Base-by-base conservation (phyloP, 1,284 basidiomycete genomes). In the Trametes polyzona region DNA sequence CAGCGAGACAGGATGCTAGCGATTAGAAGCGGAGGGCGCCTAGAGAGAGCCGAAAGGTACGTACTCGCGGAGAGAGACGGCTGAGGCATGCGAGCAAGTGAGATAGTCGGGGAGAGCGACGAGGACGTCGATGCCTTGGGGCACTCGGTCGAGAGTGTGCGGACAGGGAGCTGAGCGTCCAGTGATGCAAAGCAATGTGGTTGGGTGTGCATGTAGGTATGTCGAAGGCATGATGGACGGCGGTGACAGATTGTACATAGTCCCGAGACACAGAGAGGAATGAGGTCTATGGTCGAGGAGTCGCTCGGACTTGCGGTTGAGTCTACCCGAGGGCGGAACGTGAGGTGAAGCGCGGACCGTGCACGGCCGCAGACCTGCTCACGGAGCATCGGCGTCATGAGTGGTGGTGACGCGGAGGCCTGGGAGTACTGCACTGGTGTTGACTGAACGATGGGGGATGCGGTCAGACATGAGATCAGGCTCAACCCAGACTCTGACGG, bases 351-450 rank as follows among this genome's bases (percentile, higher is more conserved):
- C 14, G 12, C 26, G 11, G 19, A 42, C 27, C n/a, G 35, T 23
- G 19, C 40, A 37, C 11, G 30, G 16, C 19, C 23, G 30, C 24
- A n/a, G 11, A 14, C 23, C 27, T 24, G 65, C 73, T 54, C 53
- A 74, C 73, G 24, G 73, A n/a, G 66, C 59, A 71, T 74, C 33
- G 68, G 71, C 73, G 74, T 74, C 70, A 72, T 74, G 21, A 74
- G 63, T 23, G 67, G 68, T 19, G 72, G 69, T 21, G 67, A 68
- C 55, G 67, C 56, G 40, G 64, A 62, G 21, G 62, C 62, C 3
- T 68, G 61, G 29, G 67, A 56, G 52, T 70, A 67, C 36, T 64
- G 62, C 19, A 53, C 59, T 56, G 64, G 39, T 53, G 41, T 49
- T 41, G 54, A 27, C 62, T 58, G 53, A 9, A 40, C 29, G 24